phyloP scores from a whole-genome alignment of 1,139 yeast genomes.

The Pichia sp. region DNA sequence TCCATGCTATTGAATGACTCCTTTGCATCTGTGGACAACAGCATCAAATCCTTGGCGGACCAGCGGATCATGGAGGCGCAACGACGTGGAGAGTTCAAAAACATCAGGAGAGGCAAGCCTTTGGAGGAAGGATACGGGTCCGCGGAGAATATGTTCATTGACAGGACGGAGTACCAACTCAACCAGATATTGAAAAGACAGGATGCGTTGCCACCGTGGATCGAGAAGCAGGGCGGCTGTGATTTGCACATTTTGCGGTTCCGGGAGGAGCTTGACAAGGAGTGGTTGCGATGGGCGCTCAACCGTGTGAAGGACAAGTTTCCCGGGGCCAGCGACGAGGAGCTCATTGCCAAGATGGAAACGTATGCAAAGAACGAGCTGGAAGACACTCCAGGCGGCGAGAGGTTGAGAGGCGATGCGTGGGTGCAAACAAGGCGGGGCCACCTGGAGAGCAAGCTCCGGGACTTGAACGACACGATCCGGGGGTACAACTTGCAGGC shows the following conservation, averaged over 20 bases:
- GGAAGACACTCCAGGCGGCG: slow-evolving; percentile 13
- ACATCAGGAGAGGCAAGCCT: slow-evolving; percentile 60
- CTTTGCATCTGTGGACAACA: slow-evolving; percentile 44
- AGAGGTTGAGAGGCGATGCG: slow-evolving; percentile 22
- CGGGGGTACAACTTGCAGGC: slow-evolving; percentile 78
- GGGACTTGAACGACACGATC: slow-evolving; percentile 52
- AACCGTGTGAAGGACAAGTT: slow-evolving; percentile 31
- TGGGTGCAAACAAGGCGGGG: slow-evolving; percentile 39
- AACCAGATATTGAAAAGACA: slow-evolving; percentile 70
- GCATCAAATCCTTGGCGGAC: slow-evolving; percentile 66
- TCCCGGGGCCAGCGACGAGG: slow-evolving; percentile 15
- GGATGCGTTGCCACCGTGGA: slow-evolving; percentile 85
- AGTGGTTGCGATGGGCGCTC: slow-evolving; percentile 42
- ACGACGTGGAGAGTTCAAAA: slow-evolving; percentile 63
- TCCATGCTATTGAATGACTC: slow-evolving; percentile 44
- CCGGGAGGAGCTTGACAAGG: slow-evolving; percentile 40
- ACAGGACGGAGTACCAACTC: slow-evolving; percentile 61
- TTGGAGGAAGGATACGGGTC: slow-evolving; percentile 40
- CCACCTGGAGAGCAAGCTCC: slow-evolving; percentile 44
- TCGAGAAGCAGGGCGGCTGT: slow-evolving; percentile 68
- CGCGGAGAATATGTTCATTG: slow-evolving; percentile 40
- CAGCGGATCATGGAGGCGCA: slow-evolving; percentile 71
- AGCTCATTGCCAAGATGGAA: slow-evolving; percentile 20
- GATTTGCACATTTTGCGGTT: slow-evolving; percentile 44
- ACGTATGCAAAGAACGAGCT: slow-evolving; percentile 14